A percentile compares a stretch with the other conserved stretches of the same genome.
Conservation (phyloP, 1,139 yeast species). For the Pichia sp. region DNA sequence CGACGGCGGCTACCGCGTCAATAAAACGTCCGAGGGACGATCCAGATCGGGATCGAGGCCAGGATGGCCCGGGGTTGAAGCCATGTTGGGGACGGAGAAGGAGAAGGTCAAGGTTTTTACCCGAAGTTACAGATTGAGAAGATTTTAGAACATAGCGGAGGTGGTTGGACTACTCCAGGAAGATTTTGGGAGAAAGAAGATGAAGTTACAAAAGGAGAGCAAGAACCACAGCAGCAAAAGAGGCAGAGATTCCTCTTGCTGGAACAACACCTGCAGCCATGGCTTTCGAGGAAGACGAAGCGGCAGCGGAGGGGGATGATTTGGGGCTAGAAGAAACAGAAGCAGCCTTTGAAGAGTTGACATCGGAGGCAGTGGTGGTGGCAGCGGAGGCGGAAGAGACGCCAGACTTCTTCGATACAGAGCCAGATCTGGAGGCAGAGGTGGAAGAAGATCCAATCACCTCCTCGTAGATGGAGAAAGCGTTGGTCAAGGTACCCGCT, state of each 20-base stretch:
- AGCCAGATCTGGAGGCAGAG: neutral
- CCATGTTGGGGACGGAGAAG: neutral
- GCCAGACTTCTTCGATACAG: too few relatives aligned
- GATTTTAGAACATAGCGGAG: neutral
- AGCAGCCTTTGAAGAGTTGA: neutral
- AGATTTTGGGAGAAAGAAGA: neutral
- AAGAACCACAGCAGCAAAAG: slow-evolving; percentile 2
- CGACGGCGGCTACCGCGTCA: neutral
- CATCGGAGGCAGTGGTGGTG: neutral
- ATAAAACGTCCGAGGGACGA: neutral
- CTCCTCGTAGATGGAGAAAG: slow-evolving; percentile 19
- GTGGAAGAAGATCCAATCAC: neutral
- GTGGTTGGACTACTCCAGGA: neutral
- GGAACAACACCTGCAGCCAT: slow-evolving; percentile 13
- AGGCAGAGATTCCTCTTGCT: slow-evolving; percentile 4
- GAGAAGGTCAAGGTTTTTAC: too few relatives aligned
- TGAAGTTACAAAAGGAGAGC: slow-evolving; percentile 8
- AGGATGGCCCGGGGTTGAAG: neutral
- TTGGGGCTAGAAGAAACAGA: slow-evolving; percentile 8
- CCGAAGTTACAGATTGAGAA: neutral
- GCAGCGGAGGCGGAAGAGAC: too few relatives aligned
- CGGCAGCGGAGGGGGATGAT: slow-evolving; percentile 1
- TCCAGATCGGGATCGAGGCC: neutral
- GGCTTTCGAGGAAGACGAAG: slow-evolving; percentile 7
- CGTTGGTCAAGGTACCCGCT: slow-evolving; percentile 24